Conservation (phyloP, 2,329 filamentous ascomycete genomes). For the Basipetospora chlamydospora region DNA sequence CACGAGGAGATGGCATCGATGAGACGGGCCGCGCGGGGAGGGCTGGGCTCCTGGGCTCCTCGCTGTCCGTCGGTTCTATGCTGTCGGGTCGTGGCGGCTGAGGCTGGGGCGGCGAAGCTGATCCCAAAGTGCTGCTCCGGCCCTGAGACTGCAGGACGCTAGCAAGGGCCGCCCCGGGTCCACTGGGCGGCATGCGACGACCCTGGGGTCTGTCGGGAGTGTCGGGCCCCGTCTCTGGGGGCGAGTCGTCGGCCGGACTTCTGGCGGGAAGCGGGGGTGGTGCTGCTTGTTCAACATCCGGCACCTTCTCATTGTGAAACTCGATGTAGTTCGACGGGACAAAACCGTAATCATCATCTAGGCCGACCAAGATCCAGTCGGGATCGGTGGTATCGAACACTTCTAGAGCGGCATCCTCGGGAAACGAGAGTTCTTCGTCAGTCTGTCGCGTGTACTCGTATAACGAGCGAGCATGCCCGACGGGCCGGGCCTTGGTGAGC, state of each 20-base stretch:
- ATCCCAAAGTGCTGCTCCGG: background rate
- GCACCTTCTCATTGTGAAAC: constrained; percentile 33
- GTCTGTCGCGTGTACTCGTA: constrained; percentile 97
- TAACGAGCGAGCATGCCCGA: constrained; percentile 63
- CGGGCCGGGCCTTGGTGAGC: constrained; percentile 36
- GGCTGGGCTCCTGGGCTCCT: too few relatives aligned
- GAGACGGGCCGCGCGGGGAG: too few relatives aligned
- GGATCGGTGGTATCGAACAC: constrained; percentile 86
- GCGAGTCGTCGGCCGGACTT: constrained; percentile 6
- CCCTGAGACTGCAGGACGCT: constrained; percentile 3
- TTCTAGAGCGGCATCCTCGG: constrained; percentile 68
- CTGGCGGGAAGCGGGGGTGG: constrained; percentile 18
- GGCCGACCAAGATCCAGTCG: constrained; percentile 89
- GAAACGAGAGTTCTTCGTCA: constrained; percentile 92
- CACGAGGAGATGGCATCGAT: too few relatives aligned
- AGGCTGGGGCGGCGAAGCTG: constrained; percentile 6
- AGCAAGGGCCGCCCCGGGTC: constrained; percentile 7
- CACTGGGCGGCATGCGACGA: background rate
- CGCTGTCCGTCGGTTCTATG: too few relatives aligned
- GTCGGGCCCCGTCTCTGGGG: constrained; percentile 15
- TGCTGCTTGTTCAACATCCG: constrained; percentile 19
- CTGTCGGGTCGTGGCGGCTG: too few relatives aligned
- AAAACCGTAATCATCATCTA: constrained; percentile 79
- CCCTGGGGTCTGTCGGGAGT: constrained; percentile 32
- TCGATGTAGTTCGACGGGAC: constrained; percentile 95